Base-by-base conservation (phyloP, 1,284 basidiomycete species). In the Gomphus sp. region DNA sequence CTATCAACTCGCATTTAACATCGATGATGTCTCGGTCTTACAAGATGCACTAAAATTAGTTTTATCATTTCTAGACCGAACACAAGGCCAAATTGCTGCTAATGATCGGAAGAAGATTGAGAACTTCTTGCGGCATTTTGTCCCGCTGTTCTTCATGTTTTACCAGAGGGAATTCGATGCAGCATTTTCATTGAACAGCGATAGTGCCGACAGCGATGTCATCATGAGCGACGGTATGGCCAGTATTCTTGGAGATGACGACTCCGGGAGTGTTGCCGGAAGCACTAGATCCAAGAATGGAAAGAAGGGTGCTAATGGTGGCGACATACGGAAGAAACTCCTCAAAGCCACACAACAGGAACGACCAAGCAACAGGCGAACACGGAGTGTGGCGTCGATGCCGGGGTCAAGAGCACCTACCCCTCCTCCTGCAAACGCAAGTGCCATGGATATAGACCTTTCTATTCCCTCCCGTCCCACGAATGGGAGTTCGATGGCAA, bases 41-140 rank as follows among this genome's bases (percentile, higher is more conserved):
- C 88, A 91, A 68, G 96, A 98, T 67, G 80, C 85, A 16, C 73
- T 96, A 68, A 96, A 96, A 77, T 80, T 98, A 62, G 82, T 89
- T 39, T 82, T 97, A 66, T 90, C 89, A n/a, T 92, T 92, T 72
- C 76, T 98, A 65, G 95, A 98, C 70, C 88, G 94, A 36, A 88
- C 89, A 49, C 87, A 85, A 64, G 83, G 80, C 16, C 85, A 88
- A 69, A 82, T 94, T 58, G 80, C 81, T 51, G 76, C 81, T 28
- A 73, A 76, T 10, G 93, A 98, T 65, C 78, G 91, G 67, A 86
- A 84, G 68, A 80, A 87, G 64, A 87, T 98, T 53, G 95, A 98
- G 71, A 77, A 78, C 0, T 92, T 96, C 72, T 72, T 98, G 55
- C 80, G 93, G 48, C 80, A 84, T 43, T 91, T 97, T 64, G 72